Evolutionary conservation across 2,329 filamentous ascomycete genomes (phyloP).

Genomic region (Emergomyces africanus): DNA sequence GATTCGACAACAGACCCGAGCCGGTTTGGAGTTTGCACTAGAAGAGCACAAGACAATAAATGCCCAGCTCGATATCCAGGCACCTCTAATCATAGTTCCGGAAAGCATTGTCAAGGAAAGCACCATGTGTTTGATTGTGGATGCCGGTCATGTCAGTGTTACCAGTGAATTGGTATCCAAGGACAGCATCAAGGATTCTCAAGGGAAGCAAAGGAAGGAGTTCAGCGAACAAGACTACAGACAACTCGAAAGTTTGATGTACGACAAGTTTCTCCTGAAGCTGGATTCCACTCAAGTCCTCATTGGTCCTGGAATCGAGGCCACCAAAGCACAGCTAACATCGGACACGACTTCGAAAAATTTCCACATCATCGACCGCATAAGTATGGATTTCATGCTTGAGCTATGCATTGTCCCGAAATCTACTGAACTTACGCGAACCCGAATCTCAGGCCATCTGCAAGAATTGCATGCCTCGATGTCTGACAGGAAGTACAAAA

Average conservation of each 20-base stretch:
- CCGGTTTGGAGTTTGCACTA: slow-evolving; percentile 88
- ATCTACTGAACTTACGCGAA: slow-evolving; percentile 80
- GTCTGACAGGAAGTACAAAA: slow-evolving; percentile 95
- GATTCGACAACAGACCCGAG: slow-evolving; percentile 85
- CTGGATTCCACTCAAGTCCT: slow-evolving; percentile 89
- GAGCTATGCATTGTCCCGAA: slow-evolving; percentile 96
- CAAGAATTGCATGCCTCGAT: slow-evolving; percentile 84
- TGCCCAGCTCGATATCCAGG: slow-evolving; percentile 87
- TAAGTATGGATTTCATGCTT: slow-evolving; percentile 95
- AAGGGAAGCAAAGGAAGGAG: slow-evolving; percentile 74
- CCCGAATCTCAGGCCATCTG: slow-evolving; percentile 80
- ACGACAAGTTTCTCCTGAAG: slow-evolving; percentile 91
- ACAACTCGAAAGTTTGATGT: slow-evolving; percentile 84
- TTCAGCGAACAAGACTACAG: slow-evolving; percentile 85
- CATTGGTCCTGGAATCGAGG: slow-evolving; percentile 84
- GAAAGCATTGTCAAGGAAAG: slow-evolving; percentile 74
- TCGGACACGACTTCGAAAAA: slow-evolving; percentile 54
- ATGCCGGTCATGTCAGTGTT: slow-evolving; percentile 91
- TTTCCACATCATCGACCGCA: slow-evolving; percentile 86
- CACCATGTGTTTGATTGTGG: slow-evolving; percentile 81
- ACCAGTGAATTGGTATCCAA: slow-evolving; percentile 90
- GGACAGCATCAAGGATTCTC: slow-evolving; percentile 75
- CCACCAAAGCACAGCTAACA: slow-evolving; percentile 70
- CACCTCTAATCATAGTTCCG: slow-evolving; percentile 89
- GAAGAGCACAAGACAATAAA: slow-evolving; percentile 98